Base-by-base conservation (phyloP, 169 alveolate species). In the Eimeria sp. region DNA sequence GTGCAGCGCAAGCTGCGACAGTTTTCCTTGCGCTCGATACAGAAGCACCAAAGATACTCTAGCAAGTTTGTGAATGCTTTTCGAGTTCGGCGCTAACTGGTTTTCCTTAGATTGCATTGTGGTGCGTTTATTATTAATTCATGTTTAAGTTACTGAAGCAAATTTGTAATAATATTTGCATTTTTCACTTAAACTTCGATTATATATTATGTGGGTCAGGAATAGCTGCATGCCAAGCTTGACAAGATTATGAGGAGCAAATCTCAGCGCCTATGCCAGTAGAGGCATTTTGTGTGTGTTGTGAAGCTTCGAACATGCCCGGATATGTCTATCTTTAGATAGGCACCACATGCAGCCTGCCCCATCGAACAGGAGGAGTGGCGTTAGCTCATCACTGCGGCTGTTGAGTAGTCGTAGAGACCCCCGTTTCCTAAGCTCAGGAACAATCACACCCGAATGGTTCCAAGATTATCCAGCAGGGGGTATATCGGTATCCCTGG, bases 281-380 rank as follows among this genome's bases (percentile, higher is more conserved):
- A 67, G 6, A 30, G 1, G 22, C 30, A 47, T 43, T 43, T 25
- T 63, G 83, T 73, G 1, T 63, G 83, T 73, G 1, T 16, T 40
- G 51, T 73, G 51, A 5, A 67, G 65, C 22, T 78, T 14, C 65
- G 47, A 10, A 25, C 67, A 10, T 40, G 45, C 93, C 34, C 58
- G 93, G 22, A n/a, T 22, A 30, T 54, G 45, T 70, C 82, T 13
- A 65, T 63, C 49, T 18, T n/a, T 57, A 54, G 82, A 40, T 0
- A 87, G 93, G 54, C 80, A 63, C 93, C 93, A 87, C 78, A 87
- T 54, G 20, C 78, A 87, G 83, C 93, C 93, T 45, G 82, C 67
- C 25, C 61, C 73, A 63, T 87, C 93, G 58, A 27, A 58, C 14
- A 87, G 40, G 34, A 87, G 93, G 61, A 63, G 93, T 25, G 93